Evolutionary conservation across 345 rosid genomes (phyloP).

Genomic region (Gossypium stocksii): DNA sequence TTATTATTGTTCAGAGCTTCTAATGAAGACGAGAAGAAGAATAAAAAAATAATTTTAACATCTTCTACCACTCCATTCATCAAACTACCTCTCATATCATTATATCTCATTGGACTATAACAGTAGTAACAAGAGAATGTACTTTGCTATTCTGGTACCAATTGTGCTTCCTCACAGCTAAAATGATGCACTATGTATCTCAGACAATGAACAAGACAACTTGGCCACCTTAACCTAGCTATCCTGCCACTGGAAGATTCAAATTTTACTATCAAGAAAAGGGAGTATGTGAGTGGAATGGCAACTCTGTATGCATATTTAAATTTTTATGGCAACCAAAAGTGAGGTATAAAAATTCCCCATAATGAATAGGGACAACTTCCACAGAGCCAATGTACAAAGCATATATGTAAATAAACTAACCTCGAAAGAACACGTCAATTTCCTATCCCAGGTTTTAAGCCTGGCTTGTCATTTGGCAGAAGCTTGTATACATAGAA

Average conservation of each 20-base stretch:
- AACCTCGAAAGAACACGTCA: conserved; percentile 21
- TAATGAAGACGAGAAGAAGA: not conserved
- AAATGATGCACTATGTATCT: not conserved
- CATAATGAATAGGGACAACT: too few relatives aligned
- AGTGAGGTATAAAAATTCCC: too few relatives aligned
- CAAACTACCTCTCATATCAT: not conserved
- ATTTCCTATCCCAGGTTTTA: conserved; percentile 38
- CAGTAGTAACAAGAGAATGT: not conserved
- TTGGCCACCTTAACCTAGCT: not conserved
- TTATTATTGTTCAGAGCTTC: not conserved
- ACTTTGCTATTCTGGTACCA: not conserved
- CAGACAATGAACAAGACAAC: not conserved
- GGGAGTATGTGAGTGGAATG: not conserved
- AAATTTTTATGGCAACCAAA: too few relatives aligned
- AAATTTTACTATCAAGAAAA: not conserved
- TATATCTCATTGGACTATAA: not conserved
- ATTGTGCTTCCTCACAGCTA: not conserved
- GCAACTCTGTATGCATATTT: not conserved
- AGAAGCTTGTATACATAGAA: conserved; percentile 63
- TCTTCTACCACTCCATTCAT: not conserved
- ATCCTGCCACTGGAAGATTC: not conserved
- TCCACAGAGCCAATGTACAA: not conserved
- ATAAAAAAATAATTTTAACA: not conserved
- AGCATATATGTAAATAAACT: not conserved
- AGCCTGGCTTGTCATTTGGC: conserved; percentile 27